Evolutionary conservation across 306 rosid genomes (phyloP), one percentile per base, ranked within the genome.

Genomic region (Comarum palustre): DNA sequence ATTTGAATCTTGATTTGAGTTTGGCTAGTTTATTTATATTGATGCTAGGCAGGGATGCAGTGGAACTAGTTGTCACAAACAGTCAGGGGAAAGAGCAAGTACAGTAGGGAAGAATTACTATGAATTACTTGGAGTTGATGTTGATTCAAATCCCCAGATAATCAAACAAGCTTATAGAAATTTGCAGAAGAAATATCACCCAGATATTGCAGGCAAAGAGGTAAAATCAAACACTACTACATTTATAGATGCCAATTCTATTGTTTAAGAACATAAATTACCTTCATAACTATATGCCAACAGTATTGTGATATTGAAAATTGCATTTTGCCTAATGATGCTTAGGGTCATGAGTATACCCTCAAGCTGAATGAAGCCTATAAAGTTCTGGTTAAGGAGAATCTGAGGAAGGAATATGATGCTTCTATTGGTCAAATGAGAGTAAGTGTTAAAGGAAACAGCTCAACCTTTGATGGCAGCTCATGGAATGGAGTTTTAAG

Each of bases 121-220:
- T 67, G 90, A 91, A 68, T 51, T 91, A 82, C 92, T 87, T 52
- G 90, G 89, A 48, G 85, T 89, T 85, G 83, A 92, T 73, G 84
- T 51, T 38, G 88, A 84, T 74, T 89, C 97, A 47, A 76, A 82
- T 61, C n/a, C 78, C 52, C 61, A 66, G 64, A 76, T 81, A 81
- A 88, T 91, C 71, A 91, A 81, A 84, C 84, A 87, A 66, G 92
- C 97, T 67, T 91, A 88, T 66, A 79, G 92, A 73, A 88, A 87
- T 77, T 78, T 88, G 85, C 97, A 89, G 72, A 91, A 91, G 90
- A 89, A 82, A 58, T 60, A 79, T 54, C 97, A 91, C 76, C 97
- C 97, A 10, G 97, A 91, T 79, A 81, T 91, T 77, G 85, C 84
- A 68, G 97, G 97, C 77, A 89, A 82, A 68, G 47, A 91, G 97